A percentile compares a stretch with the other conserved stretches of the same genome.
Evolutionary conservation across 345 rosid genomes (phyloP).

Genomic region (Acer saccharum): DNA sequence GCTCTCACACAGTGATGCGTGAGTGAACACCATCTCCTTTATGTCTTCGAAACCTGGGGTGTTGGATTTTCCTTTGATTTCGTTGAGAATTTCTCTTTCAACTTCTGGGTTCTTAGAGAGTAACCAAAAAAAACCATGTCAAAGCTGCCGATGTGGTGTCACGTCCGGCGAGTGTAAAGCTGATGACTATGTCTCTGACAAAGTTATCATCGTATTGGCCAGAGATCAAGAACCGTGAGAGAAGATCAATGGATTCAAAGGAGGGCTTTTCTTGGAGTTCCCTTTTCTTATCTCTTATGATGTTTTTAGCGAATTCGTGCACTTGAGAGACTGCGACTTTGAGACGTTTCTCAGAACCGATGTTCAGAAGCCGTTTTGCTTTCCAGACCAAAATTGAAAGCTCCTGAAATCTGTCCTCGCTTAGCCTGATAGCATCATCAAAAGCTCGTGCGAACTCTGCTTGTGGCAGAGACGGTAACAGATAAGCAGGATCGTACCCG

Average conservation of each 20-base stretch:
- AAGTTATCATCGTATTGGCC: conserved; percentile 48
- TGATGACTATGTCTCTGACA: conserved; percentile 57
- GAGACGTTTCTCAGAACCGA: conserved; percentile 54
- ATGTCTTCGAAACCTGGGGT: conserved; percentile 33
- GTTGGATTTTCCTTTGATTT: conserved; percentile 33
- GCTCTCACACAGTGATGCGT: conserved; percentile 52
- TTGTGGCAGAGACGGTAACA: conserved; percentile 46
- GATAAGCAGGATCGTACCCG: conserved; percentile 60
- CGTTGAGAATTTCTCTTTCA: conserved; percentile 41
- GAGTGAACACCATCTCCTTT: conserved; percentile 60
- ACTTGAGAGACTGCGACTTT: conserved; percentile 36
- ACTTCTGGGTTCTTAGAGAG: conserved; percentile 42
- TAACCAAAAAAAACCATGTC: conserved; percentile 78
- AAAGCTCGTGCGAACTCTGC: conserved; percentile 48
- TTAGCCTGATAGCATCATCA: conserved; percentile 46
- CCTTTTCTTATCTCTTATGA: conserved; percentile 51
- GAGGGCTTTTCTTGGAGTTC: conserved; percentile 21
- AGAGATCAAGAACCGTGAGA: conserved; percentile 48
- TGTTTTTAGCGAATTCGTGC: conserved; percentile 49
- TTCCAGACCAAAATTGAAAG: conserved; percentile 38
- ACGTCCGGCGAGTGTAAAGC: conserved; percentile 65
- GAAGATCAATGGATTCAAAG: conserved; percentile 32
- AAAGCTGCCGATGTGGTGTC: conserved; percentile 83
- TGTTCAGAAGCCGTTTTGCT: conserved; percentile 38
- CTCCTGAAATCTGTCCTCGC: conserved; percentile 36